Evolutionary conservation across 108 stramenopile genomes (phyloP), one percentile per base, ranked within the genome.

Genomic region (Phaeodactylum tricornutum): DNA sequence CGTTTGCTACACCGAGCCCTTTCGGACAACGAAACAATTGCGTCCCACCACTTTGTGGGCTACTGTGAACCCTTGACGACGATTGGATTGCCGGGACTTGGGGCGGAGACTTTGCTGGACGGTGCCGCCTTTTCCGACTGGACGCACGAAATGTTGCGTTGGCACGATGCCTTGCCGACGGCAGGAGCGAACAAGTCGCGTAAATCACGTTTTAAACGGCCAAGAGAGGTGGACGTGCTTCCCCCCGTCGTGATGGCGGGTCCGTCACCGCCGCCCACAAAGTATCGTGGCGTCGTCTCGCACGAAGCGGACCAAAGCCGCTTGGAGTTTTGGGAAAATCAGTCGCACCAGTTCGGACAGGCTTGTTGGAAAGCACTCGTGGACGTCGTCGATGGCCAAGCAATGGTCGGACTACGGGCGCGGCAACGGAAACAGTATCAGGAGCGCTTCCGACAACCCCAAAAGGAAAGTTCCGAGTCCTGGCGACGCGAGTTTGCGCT

Each of bases 141-240:
- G 39, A 41, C 21, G 5, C 5, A 15, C 4, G 39, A 11, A 5
- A 20, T 41, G 39, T 6, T 14, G 6, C 6, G 14, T 41, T 41
- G 39, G 39, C 39, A 41, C 21, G 39, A 41, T 4, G 39, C 39
- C 14, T n/a, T 11, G 14, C 19, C 39, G 16, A 4, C 39, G 5
- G 39, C 39, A 5, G 14, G 19, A 20, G 16, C 39, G 39, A 4
- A 15, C 5, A 15, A 20, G 14, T 20, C 16, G 16, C 39, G 39
- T 20, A 41, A 41, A n/a, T 41, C 39, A 14, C 39, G 39, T 5
- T 41, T 41, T 4, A 41, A 41, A 41, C 39, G 39, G 4, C 39
- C 39, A 4, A 15, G 39, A 5, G 39, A 41, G 5, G 39, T 41
- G 14, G 19, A 15, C 16, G 6, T 20, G 19, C 9, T 41, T 41